phyloP scores from a whole-genome alignment of 495 filamentous ascomycete genomes.

The Pyrenula massariospora region DNA sequence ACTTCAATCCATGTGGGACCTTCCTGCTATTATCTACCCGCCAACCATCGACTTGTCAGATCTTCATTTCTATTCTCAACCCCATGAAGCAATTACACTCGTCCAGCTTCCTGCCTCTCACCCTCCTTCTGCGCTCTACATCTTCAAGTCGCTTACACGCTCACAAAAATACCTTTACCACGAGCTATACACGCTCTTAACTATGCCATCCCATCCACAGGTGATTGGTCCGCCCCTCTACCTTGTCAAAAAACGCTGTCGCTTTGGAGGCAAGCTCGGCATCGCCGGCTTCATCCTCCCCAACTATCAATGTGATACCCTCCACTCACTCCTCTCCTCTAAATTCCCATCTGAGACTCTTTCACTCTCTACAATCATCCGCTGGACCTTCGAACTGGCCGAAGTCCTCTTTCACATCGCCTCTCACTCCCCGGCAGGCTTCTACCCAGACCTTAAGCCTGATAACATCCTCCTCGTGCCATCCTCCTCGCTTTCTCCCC shows the following conservation, averaged over 20 bases:
- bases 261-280: slow-evolving; percentile 19
- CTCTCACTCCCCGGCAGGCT: slow-evolving; percentile 5
- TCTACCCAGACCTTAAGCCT: slow-evolving; percentile 26
- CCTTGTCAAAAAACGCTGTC: slow-evolving; percentile 16
- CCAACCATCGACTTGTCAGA: slow-evolving; percentile 1
- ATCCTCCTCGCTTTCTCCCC: background rate
- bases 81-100: slow-evolving; percentile 6
- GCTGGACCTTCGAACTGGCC: slow-evolving; percentile 18
- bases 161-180: slow-evolving; percentile 15
- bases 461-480: slow-evolving; percentile 15
- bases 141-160: slow-evolving; percentile 9
- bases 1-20: slow-evolving; percentile 6
- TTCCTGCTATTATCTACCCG: slow-evolving; percentile 1
- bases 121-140: slow-evolving; percentile 1
- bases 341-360: background rate
- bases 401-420: slow-evolving; percentile 20
- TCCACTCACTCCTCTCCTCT: slow-evolving; percentile 12
- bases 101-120: slow-evolving; percentile 4
- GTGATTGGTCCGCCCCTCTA: slow-evolving; percentile 14
- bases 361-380: slow-evolving; percentile 7
- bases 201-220: slow-evolving; percentile 14
- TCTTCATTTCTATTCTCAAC: slow-evolving; percentile 4
- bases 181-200: slow-evolving; percentile 16
- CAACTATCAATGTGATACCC: slow-evolving; percentile 15
- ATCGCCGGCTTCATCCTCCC: slow-evolving; percentile 21